Base-by-base conservation (phyloP, 495 filamentous ascomycete species). In the Neurospora hispaniola region DNA sequence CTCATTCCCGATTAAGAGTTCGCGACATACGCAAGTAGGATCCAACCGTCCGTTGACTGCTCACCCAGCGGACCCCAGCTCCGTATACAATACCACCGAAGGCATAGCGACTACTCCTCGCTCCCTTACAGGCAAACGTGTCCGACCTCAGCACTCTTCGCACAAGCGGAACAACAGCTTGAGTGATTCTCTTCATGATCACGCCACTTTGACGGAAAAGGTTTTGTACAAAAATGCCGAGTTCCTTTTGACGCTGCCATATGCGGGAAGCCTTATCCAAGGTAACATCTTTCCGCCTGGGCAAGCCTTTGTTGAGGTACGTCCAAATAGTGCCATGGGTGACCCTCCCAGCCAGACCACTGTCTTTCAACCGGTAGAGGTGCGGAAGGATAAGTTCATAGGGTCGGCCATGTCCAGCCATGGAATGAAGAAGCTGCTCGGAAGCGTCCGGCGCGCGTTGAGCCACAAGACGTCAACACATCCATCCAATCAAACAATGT, bases 121-220 rank as follows among this genome's bases (percentile, higher is more conserved):
- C 66, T 82, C 86, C 20, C 78, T 88, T 5, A 82, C 81, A n/a
- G 85, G 85, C 70, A 88, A 88, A 72, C 83, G 85, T 27, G 82
- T 85, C 46, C 85, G 86, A 18, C 82, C 84, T 10, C 54, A 66
- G 54, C 79, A 82, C 27, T 78, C 78, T 9, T 78, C 81, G 4
- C 86, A 88, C 76, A 85, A 84, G 76, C 82, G 87, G 18, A 88
- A 86, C 73, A 84, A 81, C 48, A 88, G 87, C 75, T 80, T 97
- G 73, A 93, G 92, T 2, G 96, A 99, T 79, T 97, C 96, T 4
- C 84, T 95, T 72, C 87, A 94, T 78, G 94, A 97, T 11, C 90
- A 92, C 5, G 75, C 87, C 79, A 75, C 82, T 76, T 70, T 83
- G 74, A 79, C 83, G 1, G 84, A 89, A 81, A 83, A 80, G 73